These are phyloP conservation scores for Pulveroboletus sp. DNA, from an alignment of 768 basidiomycete genomes.

Conservation along the genomic window DNA sequence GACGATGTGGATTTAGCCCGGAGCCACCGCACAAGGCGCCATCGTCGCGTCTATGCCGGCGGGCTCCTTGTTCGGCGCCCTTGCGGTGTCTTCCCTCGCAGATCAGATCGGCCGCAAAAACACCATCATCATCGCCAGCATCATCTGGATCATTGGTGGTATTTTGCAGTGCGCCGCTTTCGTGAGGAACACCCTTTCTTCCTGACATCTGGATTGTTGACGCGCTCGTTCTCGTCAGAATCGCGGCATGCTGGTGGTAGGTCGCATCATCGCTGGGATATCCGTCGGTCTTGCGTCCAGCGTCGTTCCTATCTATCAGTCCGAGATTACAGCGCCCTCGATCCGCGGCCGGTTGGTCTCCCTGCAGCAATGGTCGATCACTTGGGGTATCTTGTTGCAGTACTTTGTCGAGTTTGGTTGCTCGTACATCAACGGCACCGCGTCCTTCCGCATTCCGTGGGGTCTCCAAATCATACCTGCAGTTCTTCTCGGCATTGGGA, in stretches of 20 bases:
- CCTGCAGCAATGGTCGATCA: constrained; percentile 77
- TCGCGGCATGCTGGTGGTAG: constrained; percentile 71
- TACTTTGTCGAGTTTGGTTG: constrained; percentile 76
- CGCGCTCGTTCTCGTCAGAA: constrained; percentile 35
- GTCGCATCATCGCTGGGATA: constrained; percentile 63
- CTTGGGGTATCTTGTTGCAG: constrained; percentile 74
- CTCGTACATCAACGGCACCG: constrained; percentile 59
- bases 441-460: constrained; percentile 80
- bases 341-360: constrained; percentile 76
- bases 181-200: constrained; percentile 24
- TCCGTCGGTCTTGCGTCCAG: constrained; percentile 65
- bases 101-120: constrained; percentile 64
- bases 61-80: constrained; percentile 61
- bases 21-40: constrained; percentile 57
- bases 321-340: constrained; percentile 65
- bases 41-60: constrained; percentile 81
- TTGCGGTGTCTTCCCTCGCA: constrained; percentile 58
- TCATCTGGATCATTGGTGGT: constrained; percentile 70
- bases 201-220: not conserved
- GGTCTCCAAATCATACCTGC: constrained; percentile 78
- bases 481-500: constrained; percentile 61
- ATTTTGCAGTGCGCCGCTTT: constrained; percentile 64
- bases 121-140: constrained; percentile 60
- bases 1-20: constrained; percentile 34
- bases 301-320: constrained; percentile 72